A percentile compares a stretch with the other conserved stretches of the same genome.
These are phyloP conservation scores for Penicillium sp. DNA, from an alignment of 2,329 filamentous ascomycete genomes.

Conservation along the genomic window DNA sequence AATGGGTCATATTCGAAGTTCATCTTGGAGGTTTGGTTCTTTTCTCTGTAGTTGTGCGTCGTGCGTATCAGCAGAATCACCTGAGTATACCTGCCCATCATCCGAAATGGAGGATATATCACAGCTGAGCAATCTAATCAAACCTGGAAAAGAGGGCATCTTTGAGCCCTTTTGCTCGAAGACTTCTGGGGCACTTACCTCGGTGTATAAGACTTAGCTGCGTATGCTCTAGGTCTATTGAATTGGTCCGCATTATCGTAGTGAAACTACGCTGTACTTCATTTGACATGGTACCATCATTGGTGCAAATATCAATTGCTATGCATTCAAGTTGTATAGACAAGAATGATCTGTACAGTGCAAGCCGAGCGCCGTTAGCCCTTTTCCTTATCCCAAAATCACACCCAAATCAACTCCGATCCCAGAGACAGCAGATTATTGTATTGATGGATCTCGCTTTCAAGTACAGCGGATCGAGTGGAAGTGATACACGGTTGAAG, in stretches of 20 bases:
- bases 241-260: too few relatives aligned
- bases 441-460: conserved; percentile 3
- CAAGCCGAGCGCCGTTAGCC: conserved; percentile 2
- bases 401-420: conserved; percentile 14
- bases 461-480: conserved; percentile 9
- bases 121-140: too few relatives aligned
- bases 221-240: too few relatives aligned
- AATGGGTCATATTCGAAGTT: neutral
- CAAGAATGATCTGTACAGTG: conserved; percentile 6
- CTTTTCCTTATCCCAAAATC: neutral
- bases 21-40: neutral
- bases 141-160: too few relatives aligned
- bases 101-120: too few relatives aligned
- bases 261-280: neutral
- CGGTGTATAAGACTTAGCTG: too few relatives aligned
- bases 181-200: too few relatives aligned
- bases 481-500: neutral
- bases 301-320: neutral
- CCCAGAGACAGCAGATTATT: conserved; percentile 3
- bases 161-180: too few relatives aligned
- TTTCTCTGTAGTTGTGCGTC: neutral
- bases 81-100: neutral
- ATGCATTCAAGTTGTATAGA: conserved; percentile 6
- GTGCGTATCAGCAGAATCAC: neutral
- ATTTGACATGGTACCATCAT: neutral